Percentiles rank a stretch among this genome's conserved stretches.
These are phyloP conservation scores for Aspergillus piperis DNA, from an alignment of 2,329 filamentous ascomycete species.

Conservation along the genomic window DNA sequence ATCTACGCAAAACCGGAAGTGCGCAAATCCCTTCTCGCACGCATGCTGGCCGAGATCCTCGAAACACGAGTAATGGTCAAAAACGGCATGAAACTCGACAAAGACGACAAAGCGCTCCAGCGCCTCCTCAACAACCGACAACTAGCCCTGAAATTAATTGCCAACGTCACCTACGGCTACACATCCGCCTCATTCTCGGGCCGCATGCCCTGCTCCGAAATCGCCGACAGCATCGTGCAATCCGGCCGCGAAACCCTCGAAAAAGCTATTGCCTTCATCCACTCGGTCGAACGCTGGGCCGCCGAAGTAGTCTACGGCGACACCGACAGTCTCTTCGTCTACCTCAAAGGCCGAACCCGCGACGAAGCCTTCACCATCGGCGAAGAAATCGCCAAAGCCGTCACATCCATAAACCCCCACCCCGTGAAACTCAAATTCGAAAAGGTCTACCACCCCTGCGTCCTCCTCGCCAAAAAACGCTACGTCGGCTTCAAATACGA, in stretches of 20 bases:
- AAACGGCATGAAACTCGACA: constrained; percentile 90
- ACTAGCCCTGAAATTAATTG: constrained; percentile 88
- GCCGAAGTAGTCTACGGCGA: constrained; percentile 98
- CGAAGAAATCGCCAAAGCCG: constrained; percentile 81
- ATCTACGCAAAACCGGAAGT: constrained; percentile 88
- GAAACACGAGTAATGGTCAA: constrained; percentile 98
- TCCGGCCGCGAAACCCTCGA: constrained; percentile 93
- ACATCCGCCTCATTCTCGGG: constrained; percentile 96
- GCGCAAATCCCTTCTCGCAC: constrained; percentile 86
- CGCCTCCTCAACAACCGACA: constrained; percentile 90
- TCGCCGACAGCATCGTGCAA: constrained; percentile 97
- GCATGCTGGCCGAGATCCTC: constrained; percentile 94
- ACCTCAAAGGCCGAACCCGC: constrained; percentile 81
- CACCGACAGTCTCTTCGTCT: constrained; percentile 91
- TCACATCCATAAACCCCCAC: constrained; percentile 86
- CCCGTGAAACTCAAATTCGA: constrained; percentile 97
- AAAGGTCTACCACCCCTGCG: constrained; percentile 95
- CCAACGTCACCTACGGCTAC: constrained; percentile 99
- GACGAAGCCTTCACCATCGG: constrained; percentile 91
- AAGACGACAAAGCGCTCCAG: constrained; percentile 82
- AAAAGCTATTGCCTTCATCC: constrained; percentile 88
- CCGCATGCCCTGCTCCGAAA: constrained; percentile 96
- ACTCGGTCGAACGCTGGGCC: constrained; percentile 82
- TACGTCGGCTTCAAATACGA: constrained; percentile 99
- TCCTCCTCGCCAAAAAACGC: constrained; percentile 92